These are phyloP conservation scores for Boletus semigastroideus DNA, from an alignment of 1,284 basidiomycete species.

Conservation along the genomic window DNA sequence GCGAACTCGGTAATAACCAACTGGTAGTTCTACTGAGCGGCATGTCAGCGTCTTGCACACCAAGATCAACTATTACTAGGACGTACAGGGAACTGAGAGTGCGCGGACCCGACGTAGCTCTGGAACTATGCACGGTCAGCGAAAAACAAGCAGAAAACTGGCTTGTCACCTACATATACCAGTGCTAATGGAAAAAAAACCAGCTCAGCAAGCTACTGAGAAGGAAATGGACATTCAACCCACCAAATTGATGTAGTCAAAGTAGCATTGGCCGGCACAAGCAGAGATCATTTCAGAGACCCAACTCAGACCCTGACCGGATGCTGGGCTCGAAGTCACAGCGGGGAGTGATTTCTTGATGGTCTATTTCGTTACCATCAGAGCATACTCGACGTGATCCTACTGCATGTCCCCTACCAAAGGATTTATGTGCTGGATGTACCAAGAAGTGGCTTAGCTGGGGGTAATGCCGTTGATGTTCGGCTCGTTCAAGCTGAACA, in stretches of 20 bases:
- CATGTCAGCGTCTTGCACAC: slow-evolving; percentile 7
- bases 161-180: slow-evolving; percentile 32
- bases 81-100: slow-evolving; percentile 32
- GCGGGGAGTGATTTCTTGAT: slow-evolving; percentile 38
- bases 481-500: slow-evolving; percentile 40
- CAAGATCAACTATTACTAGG: neutral
- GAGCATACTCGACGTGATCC: neutral
- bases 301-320: slow-evolving; percentile 36
- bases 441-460: slow-evolving; percentile 36
- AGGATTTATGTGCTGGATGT: slow-evolving; percentile 37
- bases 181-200: slow-evolving; percentile 25
- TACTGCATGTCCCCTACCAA: slow-evolving; percentile 20
- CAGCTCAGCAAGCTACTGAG: neutral
- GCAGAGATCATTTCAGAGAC: slow-evolving; percentile 35
- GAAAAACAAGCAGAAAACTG: neutral
- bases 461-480: slow-evolving; percentile 32
- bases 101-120: slow-evolving; percentile 26
- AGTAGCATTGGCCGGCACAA: slow-evolving; percentile 32
- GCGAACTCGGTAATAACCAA: slow-evolving; percentile 35
- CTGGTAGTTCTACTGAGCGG: slow-evolving; percentile 7
- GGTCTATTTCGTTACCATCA: slow-evolving; percentile 18
- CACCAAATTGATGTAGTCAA: slow-evolving; percentile 35
- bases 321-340: slow-evolving; percentile 28
- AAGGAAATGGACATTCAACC: neutral
- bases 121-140: slow-evolving; percentile 23